A percentile compares a stretch with the other conserved stretches of the same genome.
Conservation (phyloP, 192 early-diverging fungal genomes). For the Dissophora ornata region DNA sequence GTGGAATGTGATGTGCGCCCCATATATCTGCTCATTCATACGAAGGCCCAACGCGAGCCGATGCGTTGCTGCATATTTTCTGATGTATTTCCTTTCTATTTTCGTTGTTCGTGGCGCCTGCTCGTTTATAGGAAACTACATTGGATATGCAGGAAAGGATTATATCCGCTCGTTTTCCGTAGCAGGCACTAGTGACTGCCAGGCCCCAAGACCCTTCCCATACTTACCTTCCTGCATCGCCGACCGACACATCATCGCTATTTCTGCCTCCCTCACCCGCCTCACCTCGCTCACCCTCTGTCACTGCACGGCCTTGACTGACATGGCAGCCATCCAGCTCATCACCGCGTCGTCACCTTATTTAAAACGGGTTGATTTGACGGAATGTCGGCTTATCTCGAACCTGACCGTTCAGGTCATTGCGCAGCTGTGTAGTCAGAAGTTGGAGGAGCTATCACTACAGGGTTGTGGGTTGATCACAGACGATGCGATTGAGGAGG, state of each 20-base stretch:
- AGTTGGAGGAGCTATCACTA: conserved; percentile 37
- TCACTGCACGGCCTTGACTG: conserved; percentile 38
- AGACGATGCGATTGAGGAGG: conserved; percentile 38
- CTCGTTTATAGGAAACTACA: too few relatives aligned
- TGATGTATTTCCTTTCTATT: too few relatives aligned
- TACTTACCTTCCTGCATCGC: conserved; percentile 43
- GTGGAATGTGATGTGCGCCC: too few relatives aligned
- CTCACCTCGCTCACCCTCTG: conserved; percentile 26
- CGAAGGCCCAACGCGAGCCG: too few relatives aligned
- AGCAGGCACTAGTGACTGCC: conserved; percentile 34
- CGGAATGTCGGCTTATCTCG: conserved; percentile 32
- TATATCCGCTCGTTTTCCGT: conserved; percentile 40
- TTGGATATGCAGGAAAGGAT: conserved; percentile 34
- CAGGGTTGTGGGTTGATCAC: conserved; percentile 31
- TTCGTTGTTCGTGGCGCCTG: too few relatives aligned
- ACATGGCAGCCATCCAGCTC: conserved; percentile 33
- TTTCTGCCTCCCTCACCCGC: conserved; percentile 19
- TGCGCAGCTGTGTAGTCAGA: conserved; percentile 18
- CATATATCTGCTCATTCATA: too few relatives aligned
- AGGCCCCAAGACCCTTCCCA: conserved; percentile 37
- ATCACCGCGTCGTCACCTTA: conserved; percentile 40
- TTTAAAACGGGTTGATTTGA: conserved; percentile 33
- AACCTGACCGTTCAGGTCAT: conserved; percentile 39
- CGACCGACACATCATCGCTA: conserved; percentile 22
- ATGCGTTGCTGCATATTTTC: too few relatives aligned